Base-by-base conservation (phyloP, 2,329 filamentous ascomycete species). In the Amauroascus niger region DNA sequence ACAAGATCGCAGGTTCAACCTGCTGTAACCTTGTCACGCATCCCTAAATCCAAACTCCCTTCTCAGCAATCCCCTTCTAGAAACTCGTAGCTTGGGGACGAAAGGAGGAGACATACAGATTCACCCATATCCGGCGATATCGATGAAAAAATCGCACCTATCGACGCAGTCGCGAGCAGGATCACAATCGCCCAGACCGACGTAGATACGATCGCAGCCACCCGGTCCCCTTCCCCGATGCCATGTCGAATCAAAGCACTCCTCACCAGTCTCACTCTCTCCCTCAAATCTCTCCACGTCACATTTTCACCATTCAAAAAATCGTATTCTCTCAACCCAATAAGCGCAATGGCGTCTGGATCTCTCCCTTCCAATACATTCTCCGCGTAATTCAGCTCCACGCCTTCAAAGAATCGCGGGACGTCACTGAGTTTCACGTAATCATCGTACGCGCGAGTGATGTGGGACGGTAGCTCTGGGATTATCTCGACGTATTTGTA, bases 91-190 rank as follows among this genome's bases (percentile, higher is more conserved):
- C 22, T 16, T 20, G n/a, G n/a, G 7, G 7, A 16, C 2, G 2
- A 16, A 24, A 6, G 35, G 8, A 35, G 3, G 8, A 35, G 3
- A 41, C 41, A 52, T 61, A 62, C 69, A 47, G 67, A 61, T 26
- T 64, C 60, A 1, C 72, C 72, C 48, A 74, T 64, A 59, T 74
- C 72, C 1, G 71, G 71, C n/a, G 66, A 64, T 57, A 74, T 72
- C 9, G 65, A 71, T 1, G 71, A 72, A 61, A 71, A 75, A 43
- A 74, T 69, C 3, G 70, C 71, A 4, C 71, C 72, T 22, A 74
- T 68, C 14, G 66, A 67, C 2, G 70, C 69, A 20, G 62, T 63
- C 8, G 71, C 71, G 43, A 74, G 64, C 49, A 72, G 71, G 6
- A 74, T 58, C 0, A 71, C 67, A 56, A 74, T 65, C 0, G 68